These are phyloP conservation scores for Phylloporus sp. DNA, from an alignment of 768 basidiomycete species.

Conservation along the genomic window DNA sequence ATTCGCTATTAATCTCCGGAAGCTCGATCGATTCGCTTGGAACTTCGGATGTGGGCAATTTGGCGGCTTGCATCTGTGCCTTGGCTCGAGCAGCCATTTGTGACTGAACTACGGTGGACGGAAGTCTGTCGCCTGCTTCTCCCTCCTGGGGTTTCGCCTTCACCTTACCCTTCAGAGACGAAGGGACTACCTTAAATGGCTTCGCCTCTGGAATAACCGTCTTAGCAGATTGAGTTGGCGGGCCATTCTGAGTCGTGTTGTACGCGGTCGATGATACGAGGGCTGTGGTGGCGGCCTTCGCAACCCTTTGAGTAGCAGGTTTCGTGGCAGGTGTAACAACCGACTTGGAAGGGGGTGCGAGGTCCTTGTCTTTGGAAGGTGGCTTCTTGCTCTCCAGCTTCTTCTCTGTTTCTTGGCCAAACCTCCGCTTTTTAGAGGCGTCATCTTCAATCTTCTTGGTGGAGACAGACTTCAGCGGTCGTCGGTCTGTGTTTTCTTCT, in stretches of 20 bases:
- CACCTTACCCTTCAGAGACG: constrained; percentile 43
- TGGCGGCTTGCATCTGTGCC: constrained; percentile 59
- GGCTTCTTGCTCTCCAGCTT: constrained; percentile 59
- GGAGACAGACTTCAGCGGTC: constrained; percentile 44
- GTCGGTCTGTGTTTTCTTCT: constrained; percentile 71
- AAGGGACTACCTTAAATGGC: constrained; percentile 33
- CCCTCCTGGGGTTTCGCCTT: constrained; percentile 47
- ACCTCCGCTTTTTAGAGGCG: constrained; percentile 63
- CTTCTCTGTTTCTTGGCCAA: constrained; percentile 48
- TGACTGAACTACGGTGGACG: constrained; percentile 57
- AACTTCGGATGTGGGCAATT: constrained; percentile 43
- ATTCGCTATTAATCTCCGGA: constrained; percentile 94
- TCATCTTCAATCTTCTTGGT: constrained; percentile 77
- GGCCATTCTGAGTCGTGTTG: constrained; percentile 35
- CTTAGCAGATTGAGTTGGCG: constrained; percentile 25
- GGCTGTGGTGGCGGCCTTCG: constrained; percentile 29
- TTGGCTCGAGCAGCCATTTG: constrained; percentile 71
- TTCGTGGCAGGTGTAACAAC: constrained; percentile 25
- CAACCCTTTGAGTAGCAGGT: constrained; percentile 32
- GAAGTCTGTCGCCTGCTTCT: constrained; percentile 44
- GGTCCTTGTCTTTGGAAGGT: constrained; percentile 48
- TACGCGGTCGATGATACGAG: constrained; percentile 37
- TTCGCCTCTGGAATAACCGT: constrained; percentile 31
- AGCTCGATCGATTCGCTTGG: constrained; percentile 83
- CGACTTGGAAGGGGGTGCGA: constrained; percentile 23